Base-by-base conservation (phyloP, 371 early-diverging fungal genomes). In the Apophysomyces variabilis region DNA sequence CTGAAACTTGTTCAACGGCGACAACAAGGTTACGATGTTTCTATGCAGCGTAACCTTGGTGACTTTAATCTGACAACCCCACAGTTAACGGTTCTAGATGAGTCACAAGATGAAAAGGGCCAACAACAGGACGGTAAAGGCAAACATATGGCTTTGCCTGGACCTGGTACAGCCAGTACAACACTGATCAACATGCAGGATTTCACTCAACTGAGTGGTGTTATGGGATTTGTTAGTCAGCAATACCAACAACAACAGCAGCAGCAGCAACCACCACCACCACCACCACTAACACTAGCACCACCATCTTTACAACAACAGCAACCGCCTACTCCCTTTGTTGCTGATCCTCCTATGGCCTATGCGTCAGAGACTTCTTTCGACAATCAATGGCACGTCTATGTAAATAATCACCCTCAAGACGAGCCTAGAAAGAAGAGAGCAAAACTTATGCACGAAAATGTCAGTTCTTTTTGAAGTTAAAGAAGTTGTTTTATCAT, bases 1-100 rank as follows among this genome's bases (percentile, higher is more conserved):
- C 63, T 83, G 18, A 76, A 78, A 43, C 64, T 61, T 13, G 67
- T 78, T 26, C 71, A 62, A 43, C 70, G 54, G 21, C 54, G 54
- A 8, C 54, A 50, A 21, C 54, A 50, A 21, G 54, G 54, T 9
- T 21, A 50, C 21, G 54, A 50, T 11, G 4, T 50, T 9, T 26
- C 54, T 21, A 21, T 50, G 16, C 54, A 50, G 9, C 54, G 54
- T 18, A 21, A 26, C 54, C 21, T 50, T 9, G 54, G 54, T 11
- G 54, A 50, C 9, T 50, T 50, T 21, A 50, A 50, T 21, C 9
- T 50, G 9, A 6, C 7, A 21, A 50, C 54, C 5, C 54, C 54
- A 18, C 54, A 50, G 54, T 21, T 50, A 35, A 50, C 54, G 8
- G 21, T 50, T 3, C 4, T 50, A 9, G 54, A 50, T 21, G 21